Percentiles rank a stretch among this genome's conserved stretches.
These are phyloP conservation scores for Prunus mongolica DNA, from an alignment of 306 rosid species.

Conservation along the genomic window DNA sequence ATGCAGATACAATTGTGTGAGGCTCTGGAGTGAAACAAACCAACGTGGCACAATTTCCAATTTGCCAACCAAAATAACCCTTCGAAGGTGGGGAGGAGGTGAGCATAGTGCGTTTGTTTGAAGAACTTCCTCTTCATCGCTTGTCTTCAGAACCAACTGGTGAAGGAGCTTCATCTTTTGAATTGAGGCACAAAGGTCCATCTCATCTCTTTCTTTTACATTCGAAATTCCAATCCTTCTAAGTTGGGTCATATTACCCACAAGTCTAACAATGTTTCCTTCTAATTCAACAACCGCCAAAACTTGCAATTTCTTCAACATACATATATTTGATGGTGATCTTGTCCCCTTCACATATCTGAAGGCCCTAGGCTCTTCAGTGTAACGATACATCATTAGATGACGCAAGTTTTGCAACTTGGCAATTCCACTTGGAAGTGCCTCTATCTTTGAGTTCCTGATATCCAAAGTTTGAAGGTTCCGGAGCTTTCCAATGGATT, in stretches of 20 bases:
- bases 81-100: constrained; percentile 12
- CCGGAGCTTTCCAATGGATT: constrained; percentile 19
- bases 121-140: background rate
- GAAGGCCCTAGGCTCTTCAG: background rate
- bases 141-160: background rate
- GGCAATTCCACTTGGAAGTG: constrained; percentile 8
- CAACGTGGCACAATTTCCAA: constrained; percentile 6
- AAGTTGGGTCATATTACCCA: constrained; percentile 15
- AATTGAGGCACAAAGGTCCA: constrained; percentile 10
- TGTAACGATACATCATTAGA: background rate
- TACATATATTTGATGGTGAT: background rate
- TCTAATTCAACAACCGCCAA: background rate
- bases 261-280: background rate
- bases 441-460: background rate
- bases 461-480: constrained; percentile 24
- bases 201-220: constrained; percentile 5
- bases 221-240: background rate
- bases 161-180: constrained; percentile 11
- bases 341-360: background rate
- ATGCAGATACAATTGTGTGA: background rate
- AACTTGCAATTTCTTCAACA: constrained; percentile 9
- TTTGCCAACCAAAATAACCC: background rate
- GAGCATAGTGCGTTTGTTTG: background rate
- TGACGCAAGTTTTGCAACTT: constrained; percentile 3
- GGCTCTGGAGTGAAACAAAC: background rate